Evolutionary conservation across 1,284 basidiomycete genomes (phyloP), one percentile per base, ranked within the genome.

Genomic region (Apiotrichum brassicae): DNA sequence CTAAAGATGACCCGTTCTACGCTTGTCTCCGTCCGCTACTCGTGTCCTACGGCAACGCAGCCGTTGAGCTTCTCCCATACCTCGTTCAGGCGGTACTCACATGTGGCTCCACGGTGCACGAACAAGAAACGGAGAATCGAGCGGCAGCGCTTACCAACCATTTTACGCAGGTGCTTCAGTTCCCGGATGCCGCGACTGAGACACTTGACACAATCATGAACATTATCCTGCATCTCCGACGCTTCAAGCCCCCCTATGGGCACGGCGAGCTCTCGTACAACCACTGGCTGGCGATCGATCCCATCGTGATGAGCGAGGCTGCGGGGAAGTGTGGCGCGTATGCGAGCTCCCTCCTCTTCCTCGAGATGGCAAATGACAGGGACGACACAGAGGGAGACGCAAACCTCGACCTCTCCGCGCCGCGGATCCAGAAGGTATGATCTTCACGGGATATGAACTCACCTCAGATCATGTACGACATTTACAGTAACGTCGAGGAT

Each of bases 401-500:
- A 6, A 33, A 53, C 11, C 56, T 57, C 9, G 58, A 66, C 33
- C 30, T 54, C 18, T 47, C 53, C 0, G 28, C 26, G 23, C 19
- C 49, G 0, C 48, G 56, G 6, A 56, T 68, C 1, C 68, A 70
- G 36, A 60, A 64, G 42, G 70, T 68, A 14, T 26, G 25, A 9
- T 20, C 5, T 5, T 6, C 13, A 35, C 32, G 9, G 3, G 14
- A 8, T 2, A 18, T 7, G 14, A 37, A 18, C 60, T 30, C 64
- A 71, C 12, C 4, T 3, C 34, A 72, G 71, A 78, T 92, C 28
- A 76, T 97, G 39, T 95, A 93, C 71, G 83, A 86, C 46, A 90
- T 97, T 45, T 98, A 97, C 67, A 84, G 82, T 55, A 87, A 90
- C 63, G 90, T 98, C 51, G 91, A 95, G 63, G 94, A 98, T 63